Evolutionary conservation across 345 rosid species (phyloP).

Genomic region (Bruguiera parviflora): DNA sequence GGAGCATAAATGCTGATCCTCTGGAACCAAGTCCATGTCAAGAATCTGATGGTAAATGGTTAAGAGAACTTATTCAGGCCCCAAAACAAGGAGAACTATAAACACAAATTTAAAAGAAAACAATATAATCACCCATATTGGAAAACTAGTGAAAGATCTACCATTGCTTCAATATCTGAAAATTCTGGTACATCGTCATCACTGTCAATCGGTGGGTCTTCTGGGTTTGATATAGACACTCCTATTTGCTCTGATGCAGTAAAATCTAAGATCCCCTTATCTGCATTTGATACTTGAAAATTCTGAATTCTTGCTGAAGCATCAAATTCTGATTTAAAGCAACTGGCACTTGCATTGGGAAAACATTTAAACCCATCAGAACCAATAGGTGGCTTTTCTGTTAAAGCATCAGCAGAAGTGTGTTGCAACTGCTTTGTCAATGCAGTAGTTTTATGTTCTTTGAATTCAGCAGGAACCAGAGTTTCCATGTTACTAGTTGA

Average conservation of each 20-base stretch:
- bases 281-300: conserved; percentile 35
- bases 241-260: conserved; percentile 21
- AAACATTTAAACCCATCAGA: conserved; percentile 34
- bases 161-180: conserved; percentile 90
- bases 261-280: conserved; percentile 22
- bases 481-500: conserved; percentile 15
- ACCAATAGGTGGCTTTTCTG: conserved; percentile 32
- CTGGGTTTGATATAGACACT: conserved; percentile 29
- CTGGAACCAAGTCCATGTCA: conserved; percentile 79
- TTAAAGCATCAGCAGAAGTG: conserved; percentile 17
- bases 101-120: background rate
- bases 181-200: conserved; percentile 70
- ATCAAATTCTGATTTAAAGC: conserved; percentile 32
- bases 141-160: conserved; percentile 23
- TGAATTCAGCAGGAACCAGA: conserved; percentile 26
- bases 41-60: conserved; percentile 42
- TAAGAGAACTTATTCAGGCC: background rate
- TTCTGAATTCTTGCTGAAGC: conserved; percentile 29
- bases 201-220: conserved; percentile 47
- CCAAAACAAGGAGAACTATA: background rate
- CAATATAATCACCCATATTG: background rate
- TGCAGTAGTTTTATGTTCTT: conserved; percentile 37
- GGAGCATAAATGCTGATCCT: conserved; percentile 44
- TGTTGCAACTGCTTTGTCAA: conserved; percentile 21
- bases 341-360: conserved; percentile 27